Percentiles rank a stretch among this genome's conserved stretches.
Evolutionary conservation across 371 early-diverging fungal genomes (phyloP).

Genomic region (Zopfochytrium polystomum): DNA sequence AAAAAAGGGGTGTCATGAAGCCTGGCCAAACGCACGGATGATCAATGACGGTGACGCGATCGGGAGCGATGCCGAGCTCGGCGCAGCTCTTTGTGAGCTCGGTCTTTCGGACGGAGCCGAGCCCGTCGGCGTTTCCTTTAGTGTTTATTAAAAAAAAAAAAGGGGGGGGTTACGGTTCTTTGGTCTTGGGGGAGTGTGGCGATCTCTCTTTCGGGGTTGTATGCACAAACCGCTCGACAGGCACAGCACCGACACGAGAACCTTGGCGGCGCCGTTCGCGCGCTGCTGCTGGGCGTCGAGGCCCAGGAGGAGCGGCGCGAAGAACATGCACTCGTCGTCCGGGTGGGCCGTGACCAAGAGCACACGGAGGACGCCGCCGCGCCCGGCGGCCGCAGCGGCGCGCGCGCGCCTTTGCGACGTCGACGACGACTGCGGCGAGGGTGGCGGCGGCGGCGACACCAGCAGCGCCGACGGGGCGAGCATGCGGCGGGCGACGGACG

Average conservation of each 20-base stretch:
- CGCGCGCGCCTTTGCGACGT: too few species aligned
- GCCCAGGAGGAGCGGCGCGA: constrained; percentile 78
- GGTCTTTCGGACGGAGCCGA: constrained; percentile 72
- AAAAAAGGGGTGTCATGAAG: too few species aligned
- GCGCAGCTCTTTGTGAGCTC: constrained; percentile 72
- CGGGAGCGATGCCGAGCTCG: constrained; percentile 60
- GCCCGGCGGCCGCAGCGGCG: too few species aligned
- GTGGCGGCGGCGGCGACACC: too few species aligned
- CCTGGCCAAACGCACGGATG: constrained; percentile 65
- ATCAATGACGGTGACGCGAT: constrained; percentile 63
- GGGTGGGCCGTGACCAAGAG: constrained; percentile 95
- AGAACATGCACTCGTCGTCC: constrained; percentile 99
- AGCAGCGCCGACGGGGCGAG: too few species aligned
- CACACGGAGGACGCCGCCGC: too few species aligned
- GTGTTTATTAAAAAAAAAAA: too few species aligned
- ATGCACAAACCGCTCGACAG: constrained; percentile 81
- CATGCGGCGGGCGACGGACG: too few species aligned
- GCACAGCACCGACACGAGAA: constrained; percentile 70
- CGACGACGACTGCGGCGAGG: too few species aligned
- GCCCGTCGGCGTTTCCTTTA: constrained; percentile 72
- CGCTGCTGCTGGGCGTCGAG: constrained; percentile 45
- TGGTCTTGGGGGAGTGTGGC: too few species aligned
- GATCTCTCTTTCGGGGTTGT: too few species aligned
- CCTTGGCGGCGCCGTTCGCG: constrained; percentile 23
- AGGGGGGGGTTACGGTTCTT: too few species aligned